These are phyloP conservation scores for Glycine latifolia DNA, from an alignment of 306 rosid genomes.

Conservation along the genomic window DNA sequence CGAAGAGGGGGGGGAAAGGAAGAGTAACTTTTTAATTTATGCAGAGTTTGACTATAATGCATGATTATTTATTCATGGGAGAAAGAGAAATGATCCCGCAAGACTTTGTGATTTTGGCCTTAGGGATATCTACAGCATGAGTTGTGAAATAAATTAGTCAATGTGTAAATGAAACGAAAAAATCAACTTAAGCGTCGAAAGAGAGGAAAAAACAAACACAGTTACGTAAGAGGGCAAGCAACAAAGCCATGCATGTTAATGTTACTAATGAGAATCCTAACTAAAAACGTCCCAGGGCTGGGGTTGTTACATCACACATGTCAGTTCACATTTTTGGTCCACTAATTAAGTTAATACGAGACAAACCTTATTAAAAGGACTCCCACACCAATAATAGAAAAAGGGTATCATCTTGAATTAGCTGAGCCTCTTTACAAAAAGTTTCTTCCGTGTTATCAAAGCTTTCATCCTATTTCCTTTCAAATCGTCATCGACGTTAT, in stretches of 20 bases:
- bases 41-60: background rate
- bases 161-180: conserved; percentile 3
- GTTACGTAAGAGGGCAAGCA: conserved; percentile 1
- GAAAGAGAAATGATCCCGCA: background rate
- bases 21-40: background rate
- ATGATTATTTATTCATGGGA: background rate
- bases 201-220: conserved; percentile 13
- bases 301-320: conserved; percentile 39
- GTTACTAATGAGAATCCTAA: conserved; percentile 40
- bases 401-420: conserved; percentile 34
- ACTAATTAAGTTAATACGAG: conserved; percentile 41
- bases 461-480: conserved; percentile 24
- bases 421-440: conserved; percentile 29
- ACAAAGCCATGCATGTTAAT: conserved; percentile 25
- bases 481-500: conserved; percentile 12
- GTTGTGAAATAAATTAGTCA: background rate
- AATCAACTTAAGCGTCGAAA: background rate
- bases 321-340: conserved; percentile 42
- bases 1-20: no score
- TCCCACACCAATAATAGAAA: conserved; percentile 43
- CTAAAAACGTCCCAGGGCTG: conserved; percentile 35
- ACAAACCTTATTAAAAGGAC: conserved; percentile 31
- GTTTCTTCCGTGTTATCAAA: conserved; percentile 33
- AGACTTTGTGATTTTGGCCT: no score
- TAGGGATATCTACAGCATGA: no score